Percentiles rank a stretch among this genome's conserved stretches.
These are phyloP conservation scores for Claviceps sp. DNA, from an alignment of 2,329 filamentous ascomycete genomes.

Conservation along the genomic window DNA sequence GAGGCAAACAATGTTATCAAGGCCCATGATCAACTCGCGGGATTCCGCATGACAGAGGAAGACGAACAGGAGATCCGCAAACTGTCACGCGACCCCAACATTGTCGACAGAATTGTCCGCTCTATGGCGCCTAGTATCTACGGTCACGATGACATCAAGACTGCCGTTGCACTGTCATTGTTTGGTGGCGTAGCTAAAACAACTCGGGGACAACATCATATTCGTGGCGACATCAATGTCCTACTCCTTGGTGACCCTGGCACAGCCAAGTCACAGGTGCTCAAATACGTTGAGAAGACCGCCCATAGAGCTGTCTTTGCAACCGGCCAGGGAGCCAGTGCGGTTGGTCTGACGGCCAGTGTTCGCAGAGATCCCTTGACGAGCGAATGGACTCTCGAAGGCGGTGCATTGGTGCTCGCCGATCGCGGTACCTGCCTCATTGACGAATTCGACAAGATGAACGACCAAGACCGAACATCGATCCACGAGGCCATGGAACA, in stretches of 20 bases:
- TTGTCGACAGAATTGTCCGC: conserved; percentile 82
- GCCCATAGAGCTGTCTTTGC: conserved; percentile 95
- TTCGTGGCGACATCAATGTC: conserved; percentile 96
- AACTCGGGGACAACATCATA: conserved; percentile 75
- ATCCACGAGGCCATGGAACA: conserved; percentile 99
- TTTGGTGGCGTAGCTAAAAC: conserved; percentile 91
- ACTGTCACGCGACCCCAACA: conserved; percentile 77
- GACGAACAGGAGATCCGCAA: conserved; percentile 85
- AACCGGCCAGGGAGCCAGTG: conserved; percentile 91
- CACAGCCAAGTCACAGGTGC: conserved; percentile 92
- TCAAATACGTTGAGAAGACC: conserved; percentile 97
- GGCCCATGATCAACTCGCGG: conserved; percentile 91
- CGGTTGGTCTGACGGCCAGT: conserved; percentile 92
- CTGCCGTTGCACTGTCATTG: conserved; percentile 81
- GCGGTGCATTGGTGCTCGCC: conserved; percentile 85
- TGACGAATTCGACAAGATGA: conserved; percentile 99
- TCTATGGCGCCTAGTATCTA: conserved; percentile 97
- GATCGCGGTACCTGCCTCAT: conserved; percentile 93
- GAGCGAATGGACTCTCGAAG: conserved; percentile 94
- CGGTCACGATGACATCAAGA: conserved; percentile 93
- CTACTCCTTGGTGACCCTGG: conserved; percentile 91
- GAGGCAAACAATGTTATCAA: conserved; percentile 98
- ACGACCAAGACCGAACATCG: conserved; percentile 92
- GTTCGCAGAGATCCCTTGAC: conserved; percentile 92
- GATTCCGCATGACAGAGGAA: conserved; percentile 88